Conservation (phyloP, 1,284 basidiomycete species). For the Pterula multifida region DNA sequence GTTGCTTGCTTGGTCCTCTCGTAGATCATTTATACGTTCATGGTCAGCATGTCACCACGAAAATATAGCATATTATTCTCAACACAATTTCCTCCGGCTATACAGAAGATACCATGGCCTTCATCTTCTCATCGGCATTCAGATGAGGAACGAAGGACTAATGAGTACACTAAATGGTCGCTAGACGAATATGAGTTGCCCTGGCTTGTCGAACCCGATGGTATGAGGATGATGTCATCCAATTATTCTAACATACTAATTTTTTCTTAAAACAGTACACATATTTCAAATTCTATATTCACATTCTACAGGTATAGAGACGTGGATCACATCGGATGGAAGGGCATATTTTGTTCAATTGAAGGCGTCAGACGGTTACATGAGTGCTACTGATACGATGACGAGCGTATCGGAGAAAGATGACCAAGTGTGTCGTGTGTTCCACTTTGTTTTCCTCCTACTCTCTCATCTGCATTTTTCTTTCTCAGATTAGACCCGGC, state of each 20-base stretch:
- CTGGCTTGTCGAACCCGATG: constrained; percentile 62
- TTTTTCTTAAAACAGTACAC: constrained; percentile 30
- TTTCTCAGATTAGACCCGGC: not conserved
- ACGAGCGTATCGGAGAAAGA: constrained; percentile 1
- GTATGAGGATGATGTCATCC: constrained; percentile 33
- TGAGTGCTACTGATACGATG: constrained; percentile 11
- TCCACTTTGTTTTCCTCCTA: not conserved
- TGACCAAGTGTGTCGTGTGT: not conserved
- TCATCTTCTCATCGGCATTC: constrained; percentile 28
- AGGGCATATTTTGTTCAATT: constrained; percentile 66
- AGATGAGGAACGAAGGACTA: constrained; percentile 22
- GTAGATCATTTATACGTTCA: constrained; percentile 6
- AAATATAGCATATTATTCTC: constrained; percentile 60
- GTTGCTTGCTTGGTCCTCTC: constrained; percentile 2
- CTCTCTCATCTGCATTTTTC: not conserved
- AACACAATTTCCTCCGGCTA: constrained; percentile 53
- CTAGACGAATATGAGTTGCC: constrained; percentile 57
- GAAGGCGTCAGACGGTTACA: not conserved
- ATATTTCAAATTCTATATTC: constrained; percentile 47
- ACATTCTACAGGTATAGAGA: constrained; percentile 49
- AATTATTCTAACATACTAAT: not conserved
- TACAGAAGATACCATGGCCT: constrained; percentile 77
- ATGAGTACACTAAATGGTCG: constrained; percentile 58
- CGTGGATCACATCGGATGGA: constrained; percentile 76
- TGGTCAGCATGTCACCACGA: constrained; percentile 56